Evolutionary conservation across 306 rosid genomes (phyloP).

Genomic region (Cicer yamashitae): DNA sequence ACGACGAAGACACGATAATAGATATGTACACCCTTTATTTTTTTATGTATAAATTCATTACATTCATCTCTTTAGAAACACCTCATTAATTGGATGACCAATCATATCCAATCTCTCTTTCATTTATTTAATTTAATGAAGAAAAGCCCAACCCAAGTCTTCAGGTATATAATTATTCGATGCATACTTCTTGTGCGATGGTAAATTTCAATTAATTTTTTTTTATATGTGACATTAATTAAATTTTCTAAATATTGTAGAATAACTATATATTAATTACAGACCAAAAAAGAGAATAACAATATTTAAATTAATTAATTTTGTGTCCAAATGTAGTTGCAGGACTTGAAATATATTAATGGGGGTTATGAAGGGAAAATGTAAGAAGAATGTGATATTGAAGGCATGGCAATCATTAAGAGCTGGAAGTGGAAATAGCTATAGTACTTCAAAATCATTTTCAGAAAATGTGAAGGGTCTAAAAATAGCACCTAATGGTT

Average conservation of each 20-base stretch:
- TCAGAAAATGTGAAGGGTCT: slow-evolving; percentile 6
- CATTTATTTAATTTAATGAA: background rate
- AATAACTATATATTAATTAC: background rate
- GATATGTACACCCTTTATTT: background rate
- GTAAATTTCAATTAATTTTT: background rate
- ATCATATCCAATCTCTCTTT: background rate
- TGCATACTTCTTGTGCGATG: background rate
- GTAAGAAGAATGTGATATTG: slow-evolving; percentile 44
- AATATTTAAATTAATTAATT: background rate
- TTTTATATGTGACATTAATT: background rate
- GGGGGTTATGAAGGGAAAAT: slow-evolving; percentile 46
- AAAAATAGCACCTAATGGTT: slow-evolving; percentile 18
- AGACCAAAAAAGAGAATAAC: too few relatives aligned
- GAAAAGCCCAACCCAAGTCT: background rate
- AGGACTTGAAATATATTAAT: slow-evolving; percentile 39
- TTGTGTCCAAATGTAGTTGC: background rate
- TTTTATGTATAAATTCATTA: slow-evolving; percentile 18
- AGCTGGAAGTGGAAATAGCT: background rate
- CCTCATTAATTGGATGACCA: background rate
- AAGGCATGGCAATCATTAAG: slow-evolving; percentile 51
- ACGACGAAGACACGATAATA: background rate
- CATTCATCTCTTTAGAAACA: background rate
- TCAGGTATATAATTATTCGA: slow-evolving; percentile 19
- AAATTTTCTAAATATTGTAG: background rate
- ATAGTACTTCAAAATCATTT: slow-evolving; percentile 3